Conservation (phyloP, 495 filamentous ascomycete species). For the Aspergillus hancockii region DNA sequence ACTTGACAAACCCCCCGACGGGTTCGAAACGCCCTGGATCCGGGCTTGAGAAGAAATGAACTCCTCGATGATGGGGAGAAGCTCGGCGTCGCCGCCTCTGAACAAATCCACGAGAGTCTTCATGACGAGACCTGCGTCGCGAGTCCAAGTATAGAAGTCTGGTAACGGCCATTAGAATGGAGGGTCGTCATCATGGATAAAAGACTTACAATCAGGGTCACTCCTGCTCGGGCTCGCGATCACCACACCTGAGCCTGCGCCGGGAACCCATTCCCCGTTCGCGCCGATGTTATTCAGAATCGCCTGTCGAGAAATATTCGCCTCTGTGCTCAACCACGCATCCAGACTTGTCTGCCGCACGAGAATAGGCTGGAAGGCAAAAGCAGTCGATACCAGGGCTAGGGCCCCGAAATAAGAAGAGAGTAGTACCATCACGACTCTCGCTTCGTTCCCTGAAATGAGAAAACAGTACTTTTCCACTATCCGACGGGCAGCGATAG, state of each 20-base stretch:
- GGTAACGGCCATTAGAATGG: not conserved
- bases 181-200: not conserved
- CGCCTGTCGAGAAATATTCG: constrained; percentile 49
- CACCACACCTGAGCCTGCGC: constrained; percentile 47
- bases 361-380: not conserved
- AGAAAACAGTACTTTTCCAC: not conserved
- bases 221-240: constrained; percentile 55
- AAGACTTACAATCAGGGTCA: constrained; percentile 52
- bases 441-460: not conserved
- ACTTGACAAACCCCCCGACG: constrained; percentile 51
- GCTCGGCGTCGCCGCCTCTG: constrained; percentile 34
- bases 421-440: not conserved
- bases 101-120: constrained; percentile 57
- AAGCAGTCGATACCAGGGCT: not conserved
- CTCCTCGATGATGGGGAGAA: constrained; percentile 48
- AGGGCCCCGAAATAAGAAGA: not conserved
- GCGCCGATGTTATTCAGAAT: constrained; percentile 57
- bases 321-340: constrained; percentile 54
- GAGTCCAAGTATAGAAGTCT: constrained; percentile 64
- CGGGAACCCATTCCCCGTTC: constrained; percentile 41
- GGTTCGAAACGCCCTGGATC: constrained; percentile 55
- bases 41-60: constrained; percentile 55
- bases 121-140: constrained; percentile 58
- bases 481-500: not conserved
- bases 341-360: constrained; percentile 23